These are phyloP conservation scores for Umbellularia californica DNA, from an alignment of 164 flowering plant genomes.

Conservation along the genomic window DNA sequence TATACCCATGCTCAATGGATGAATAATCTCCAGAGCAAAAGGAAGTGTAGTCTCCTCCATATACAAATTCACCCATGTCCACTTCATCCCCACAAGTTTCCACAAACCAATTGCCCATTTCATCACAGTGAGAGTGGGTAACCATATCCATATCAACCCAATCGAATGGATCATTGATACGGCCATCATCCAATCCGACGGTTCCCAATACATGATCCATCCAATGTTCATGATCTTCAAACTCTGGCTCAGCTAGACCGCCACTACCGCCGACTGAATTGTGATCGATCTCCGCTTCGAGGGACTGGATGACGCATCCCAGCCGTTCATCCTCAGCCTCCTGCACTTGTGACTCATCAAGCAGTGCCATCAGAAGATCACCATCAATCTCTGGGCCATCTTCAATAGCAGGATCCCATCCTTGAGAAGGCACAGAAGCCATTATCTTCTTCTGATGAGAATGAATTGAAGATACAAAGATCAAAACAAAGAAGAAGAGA, in stretches of 20 bases:
- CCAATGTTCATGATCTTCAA: background rate
- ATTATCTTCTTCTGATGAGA: background rate
- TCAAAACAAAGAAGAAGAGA: background rate
- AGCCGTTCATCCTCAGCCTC: constrained; percentile 22
- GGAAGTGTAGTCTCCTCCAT: constrained; percentile 17
- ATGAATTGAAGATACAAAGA: background rate
- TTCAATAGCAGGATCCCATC: background rate
- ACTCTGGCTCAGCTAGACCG: background rate
- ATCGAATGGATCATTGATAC: constrained; percentile 7
- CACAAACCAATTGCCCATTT: constrained; percentile 28
- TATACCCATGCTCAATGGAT: constrained; percentile 19
- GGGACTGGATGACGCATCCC: constrained; percentile 18
- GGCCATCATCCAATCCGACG: constrained; percentile 3
- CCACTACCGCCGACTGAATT: background rate
- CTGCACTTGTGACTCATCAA: constrained; percentile 22
- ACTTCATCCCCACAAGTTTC: constrained; percentile 22
- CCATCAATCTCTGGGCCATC: constrained; percentile 5
- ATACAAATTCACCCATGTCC: constrained; percentile 17
- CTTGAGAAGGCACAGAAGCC: background rate
- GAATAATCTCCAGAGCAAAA: constrained; percentile 12
- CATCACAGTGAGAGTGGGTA: constrained; percentile 21
- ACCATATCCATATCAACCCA: constrained; percentile 34
- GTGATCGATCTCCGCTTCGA: constrained; percentile 21
- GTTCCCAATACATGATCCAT: constrained; percentile 4
- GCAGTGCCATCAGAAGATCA: constrained; percentile 19